Base-by-base conservation (phyloP, 1,284 basidiomycete genomes). In the Ceratobasidium sp. region DNA sequence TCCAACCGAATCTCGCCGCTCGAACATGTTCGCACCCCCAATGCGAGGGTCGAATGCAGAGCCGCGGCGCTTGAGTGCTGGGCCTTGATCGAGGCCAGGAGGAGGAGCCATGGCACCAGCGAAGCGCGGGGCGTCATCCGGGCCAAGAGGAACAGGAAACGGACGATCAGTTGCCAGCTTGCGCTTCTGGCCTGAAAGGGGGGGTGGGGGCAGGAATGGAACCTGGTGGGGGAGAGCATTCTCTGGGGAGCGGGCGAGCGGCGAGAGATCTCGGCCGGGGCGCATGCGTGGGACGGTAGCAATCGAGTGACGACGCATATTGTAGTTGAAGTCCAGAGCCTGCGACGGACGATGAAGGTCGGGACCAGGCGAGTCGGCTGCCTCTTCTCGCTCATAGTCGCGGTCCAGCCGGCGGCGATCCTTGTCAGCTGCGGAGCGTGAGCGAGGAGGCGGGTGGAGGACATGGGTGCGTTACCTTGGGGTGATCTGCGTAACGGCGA, bases 21-120 rank as follows among this genome's bases (percentile, higher is more conserved):
- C 92, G 77, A 89, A 87, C 77, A 92, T 80, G 77, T 85, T 89
- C 76, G 92, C 87, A 18, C 88, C 87, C 14, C 36, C 67, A 76
- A 93, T 87, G 71, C 89, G 83, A 6, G 90, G 88, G 76, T 93
- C 92, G 76, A 92, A 86, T 39, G 89, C 86, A 39, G 92, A 94
- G 60, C 90, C 89, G 64, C 92, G 86, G 76, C 92, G 87, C 80
- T 94, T 94, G 72, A 88, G 84, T 23, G 90, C 88, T 52, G 89
- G 91, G 64, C 74, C 32, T 39, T 41, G 71, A 71, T 46, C 74
- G 26, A 55, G 48, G 74, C 60, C 72, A 50, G 55, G 57, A 2
- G 75, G 67, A 32, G 61, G 55, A 18, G 55, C 60, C 59, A 36
- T 60, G 32, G 59, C 59, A 45, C 52, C 65, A 39, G 39, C 45